Evolutionary conservation across 2,329 filamentous ascomycete genomes (phyloP).

Genomic region (Aspergillus sp.): DNA sequence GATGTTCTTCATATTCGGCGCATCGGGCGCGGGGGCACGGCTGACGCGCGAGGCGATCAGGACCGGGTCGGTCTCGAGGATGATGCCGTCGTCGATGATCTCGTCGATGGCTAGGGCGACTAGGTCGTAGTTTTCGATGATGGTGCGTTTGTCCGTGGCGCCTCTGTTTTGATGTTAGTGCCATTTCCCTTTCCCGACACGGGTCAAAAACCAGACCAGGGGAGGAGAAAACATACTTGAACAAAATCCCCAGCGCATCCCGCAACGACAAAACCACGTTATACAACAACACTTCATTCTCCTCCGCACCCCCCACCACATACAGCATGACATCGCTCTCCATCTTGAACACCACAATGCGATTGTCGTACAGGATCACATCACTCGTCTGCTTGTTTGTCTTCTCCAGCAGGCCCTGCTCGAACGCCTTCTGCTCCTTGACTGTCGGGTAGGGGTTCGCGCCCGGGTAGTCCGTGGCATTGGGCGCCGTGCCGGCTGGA

Average conservation of each 20-base stretch:
- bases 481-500: constrained; percentile 50
- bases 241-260: constrained; percentile 80
- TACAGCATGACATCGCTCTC: constrained; percentile 97
- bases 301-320: constrained; percentile 79
- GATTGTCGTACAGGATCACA: constrained; percentile 95
- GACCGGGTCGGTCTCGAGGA: constrained; percentile 93
- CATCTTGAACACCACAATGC: constrained; percentile 94
- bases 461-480: constrained; percentile 52
- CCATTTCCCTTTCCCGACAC: no score
- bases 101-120: constrained; percentile 92
- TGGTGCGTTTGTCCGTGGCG: constrained; percentile 93
- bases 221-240: constrained; percentile 58
- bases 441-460: constrained; percentile 76
- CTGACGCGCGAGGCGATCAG: constrained; percentile 88
- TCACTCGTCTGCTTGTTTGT: constrained; percentile 92
- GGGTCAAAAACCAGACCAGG: background rate
- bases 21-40: constrained; percentile 82
- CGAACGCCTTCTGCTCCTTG: constrained; percentile 92
- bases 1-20: constrained; percentile 79
- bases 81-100: constrained; percentile 89
- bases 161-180: constrained; percentile 49
- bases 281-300: constrained; percentile 96
- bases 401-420: constrained; percentile 92
- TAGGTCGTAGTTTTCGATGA: constrained; percentile 97
- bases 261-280: constrained; percentile 86